Conservation (phyloP, 2,329 filamentous ascomycete genomes). For the Drechslerella dactyloides region DNA sequence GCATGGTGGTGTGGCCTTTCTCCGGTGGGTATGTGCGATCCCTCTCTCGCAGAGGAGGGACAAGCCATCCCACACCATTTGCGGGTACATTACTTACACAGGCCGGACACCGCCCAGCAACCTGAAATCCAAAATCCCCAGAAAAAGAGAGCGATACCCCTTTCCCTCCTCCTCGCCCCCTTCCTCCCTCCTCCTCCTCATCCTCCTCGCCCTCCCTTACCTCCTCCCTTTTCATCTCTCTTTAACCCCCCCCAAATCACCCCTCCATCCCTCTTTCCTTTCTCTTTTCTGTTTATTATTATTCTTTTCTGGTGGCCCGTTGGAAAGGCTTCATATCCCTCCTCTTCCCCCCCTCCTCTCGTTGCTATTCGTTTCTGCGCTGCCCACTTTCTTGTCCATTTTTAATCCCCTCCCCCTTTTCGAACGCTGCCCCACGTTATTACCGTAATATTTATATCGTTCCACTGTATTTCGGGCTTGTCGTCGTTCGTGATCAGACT, state of each 20-base stretch:
- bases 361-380: constrained; percentile 44
- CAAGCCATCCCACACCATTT: constrained; percentile 48
- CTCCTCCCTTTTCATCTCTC: constrained; percentile 54
- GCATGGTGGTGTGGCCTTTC: background rate
- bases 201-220: constrained; percentile 55
- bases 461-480: constrained; percentile 21
- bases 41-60: constrained; percentile 15
- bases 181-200: constrained; percentile 55
- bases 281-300: constrained; percentile 55
- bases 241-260: constrained; percentile 56
- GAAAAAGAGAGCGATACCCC: constrained; percentile 51
- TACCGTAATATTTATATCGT: constrained; percentile 55
- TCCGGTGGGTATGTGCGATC: constrained; percentile 41
- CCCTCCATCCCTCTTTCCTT: constrained; percentile 55
- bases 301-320: constrained; percentile 54
- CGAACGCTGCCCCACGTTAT: constrained; percentile 56
- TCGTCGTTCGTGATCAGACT: constrained; percentile 54
- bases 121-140: constrained; percentile 44
- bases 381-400: constrained; percentile 51
- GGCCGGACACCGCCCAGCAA: constrained; percentile 23
- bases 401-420: constrained; percentile 56
- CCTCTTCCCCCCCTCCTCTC: constrained; percentile 55
- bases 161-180: constrained; percentile 51
- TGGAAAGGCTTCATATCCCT: constrained; percentile 52
- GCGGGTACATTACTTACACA: constrained; percentile 48